Evolutionary conservation across 148 eudicot genomes (phyloP).

Genomic region (Chenopodium suecicum): DNA sequence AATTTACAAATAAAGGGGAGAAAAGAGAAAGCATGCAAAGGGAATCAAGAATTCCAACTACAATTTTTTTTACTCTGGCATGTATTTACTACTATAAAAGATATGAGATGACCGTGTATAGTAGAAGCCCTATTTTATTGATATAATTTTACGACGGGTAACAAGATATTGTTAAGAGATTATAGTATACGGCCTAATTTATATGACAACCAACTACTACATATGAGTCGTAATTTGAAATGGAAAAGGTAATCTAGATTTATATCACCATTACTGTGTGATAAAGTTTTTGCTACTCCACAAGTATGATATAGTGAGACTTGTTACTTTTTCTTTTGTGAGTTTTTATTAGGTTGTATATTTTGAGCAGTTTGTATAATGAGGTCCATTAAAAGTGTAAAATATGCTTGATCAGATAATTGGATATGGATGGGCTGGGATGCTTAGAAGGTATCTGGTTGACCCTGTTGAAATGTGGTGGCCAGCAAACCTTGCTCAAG

Average conservation of each 20-base stretch:
- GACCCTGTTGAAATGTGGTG: constrained; percentile 99
- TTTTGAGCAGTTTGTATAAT: not conserved
- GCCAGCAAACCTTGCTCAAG: constrained; percentile 97
- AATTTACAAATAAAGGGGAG: not conserved
- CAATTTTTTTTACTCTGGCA: too few relatives aligned
- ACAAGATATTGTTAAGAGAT: too few relatives aligned
- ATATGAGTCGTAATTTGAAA: too few relatives aligned
- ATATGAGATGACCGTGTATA: too few relatives aligned
- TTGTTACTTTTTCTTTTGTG: not conserved
- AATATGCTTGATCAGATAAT: constrained; percentile 43
- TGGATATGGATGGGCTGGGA: constrained; percentile 99
- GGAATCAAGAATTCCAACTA: too few relatives aligned
- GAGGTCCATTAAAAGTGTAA: not conserved
- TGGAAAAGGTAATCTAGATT: not conserved
- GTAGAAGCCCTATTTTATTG: too few relatives aligned
- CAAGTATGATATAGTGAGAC: not conserved
- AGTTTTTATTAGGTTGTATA: not conserved
- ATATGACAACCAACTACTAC: too few relatives aligned
- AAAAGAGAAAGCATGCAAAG: not conserved
- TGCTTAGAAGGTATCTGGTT: constrained; percentile 85
- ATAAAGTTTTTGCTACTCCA: too few relatives aligned
- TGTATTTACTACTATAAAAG: too few relatives aligned
- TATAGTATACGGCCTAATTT: too few relatives aligned
- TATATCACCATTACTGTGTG: too few relatives aligned
- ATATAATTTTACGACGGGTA: too few relatives aligned